Conservation (phyloP, 2,329 filamentous ascomycete species). For the Gliomastix tumulicola region DNA sequence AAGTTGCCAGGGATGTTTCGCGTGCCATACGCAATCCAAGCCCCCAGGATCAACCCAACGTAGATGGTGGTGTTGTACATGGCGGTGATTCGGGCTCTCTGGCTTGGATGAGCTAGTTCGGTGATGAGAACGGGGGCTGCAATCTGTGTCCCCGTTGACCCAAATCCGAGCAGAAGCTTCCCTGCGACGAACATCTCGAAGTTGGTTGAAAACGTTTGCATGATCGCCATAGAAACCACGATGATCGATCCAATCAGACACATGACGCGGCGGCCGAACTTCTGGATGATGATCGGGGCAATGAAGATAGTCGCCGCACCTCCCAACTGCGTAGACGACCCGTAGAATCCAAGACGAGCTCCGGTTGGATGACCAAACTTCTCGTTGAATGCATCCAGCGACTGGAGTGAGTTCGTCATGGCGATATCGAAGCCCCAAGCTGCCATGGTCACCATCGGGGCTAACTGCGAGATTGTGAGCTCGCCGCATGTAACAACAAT, state of each 20-base stretch:
- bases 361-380: conserved; percentile 4
- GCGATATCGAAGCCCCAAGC: conserved; percentile 6
- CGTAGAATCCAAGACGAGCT: conserved; percentile 5
- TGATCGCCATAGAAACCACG: conserved; percentile 10
- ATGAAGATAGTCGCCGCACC: conserved; percentile 5
- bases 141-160: conserved; percentile 5
- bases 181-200: conserved; percentile 8
- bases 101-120: conserved; percentile 10
- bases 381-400: conserved; percentile 6
- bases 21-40: conserved; percentile 38
- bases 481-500: too few relatives aligned
- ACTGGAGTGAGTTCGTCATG: conserved; percentile 6
- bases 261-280: conserved; percentile 4
- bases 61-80: conserved; percentile 10
- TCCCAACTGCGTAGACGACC: conserved; percentile 5
- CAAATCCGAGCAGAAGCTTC: conserved; percentile 9
- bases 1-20: conserved; percentile 33
- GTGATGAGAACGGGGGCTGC: conserved; percentile 9
- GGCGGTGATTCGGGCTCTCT: conserved; percentile 8
- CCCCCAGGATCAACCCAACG: conserved; percentile 6
- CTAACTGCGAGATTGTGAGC: too few relatives aligned
- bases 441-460: conserved; percentile 2
- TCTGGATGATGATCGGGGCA: conserved; percentile 4
- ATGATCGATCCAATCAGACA: conserved; percentile 3
- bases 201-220: conserved; percentile 7